Evolutionary conservation across 345 rosid genomes (phyloP).

Genomic region (Tarenaya hassleriana): DNA sequence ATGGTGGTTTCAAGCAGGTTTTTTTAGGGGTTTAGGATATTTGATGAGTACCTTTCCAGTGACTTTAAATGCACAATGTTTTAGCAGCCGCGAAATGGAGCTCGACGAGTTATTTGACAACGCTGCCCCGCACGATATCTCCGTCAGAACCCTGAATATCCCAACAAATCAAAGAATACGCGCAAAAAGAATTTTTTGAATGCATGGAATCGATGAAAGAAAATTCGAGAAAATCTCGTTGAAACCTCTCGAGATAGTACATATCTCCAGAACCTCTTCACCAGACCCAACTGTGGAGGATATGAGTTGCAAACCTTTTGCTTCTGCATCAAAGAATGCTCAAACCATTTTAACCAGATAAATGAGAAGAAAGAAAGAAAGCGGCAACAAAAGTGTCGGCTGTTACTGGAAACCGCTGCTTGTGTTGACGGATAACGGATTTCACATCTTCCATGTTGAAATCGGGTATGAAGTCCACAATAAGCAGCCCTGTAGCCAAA

Average conservation of each 20-base stretch:
- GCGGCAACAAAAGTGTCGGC: conserved; percentile 4
- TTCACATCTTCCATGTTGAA: conserved; percentile 55
- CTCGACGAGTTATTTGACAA: conserved; percentile 54
- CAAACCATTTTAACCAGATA: no score
- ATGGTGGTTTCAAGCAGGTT: no score
- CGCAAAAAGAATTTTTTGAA: neutral
- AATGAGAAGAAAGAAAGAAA: no score
- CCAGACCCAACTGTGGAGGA: conserved; percentile 61
- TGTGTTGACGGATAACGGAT: conserved; percentile 54
- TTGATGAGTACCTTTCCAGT: conserved; percentile 68
- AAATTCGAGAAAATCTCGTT: conserved; percentile 8
- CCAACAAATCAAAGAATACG: conserved; percentile 5
- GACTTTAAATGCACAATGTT: conserved; percentile 58
- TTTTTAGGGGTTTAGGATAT: neutral
- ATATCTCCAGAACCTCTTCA: conserved; percentile 94
- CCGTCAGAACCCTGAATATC: conserved; percentile 46
- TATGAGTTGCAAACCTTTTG: conserved; percentile 55
- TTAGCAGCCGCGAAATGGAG: conserved; percentile 49
- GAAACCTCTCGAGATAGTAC: conserved; percentile 69
- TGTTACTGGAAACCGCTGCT: conserved; percentile 49
- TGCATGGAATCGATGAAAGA: conserved; percentile 10
- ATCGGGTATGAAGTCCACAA: conserved; percentile 78
- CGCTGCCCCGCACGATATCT: conserved; percentile 78
- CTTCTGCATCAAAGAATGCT: no score
- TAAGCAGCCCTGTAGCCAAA: conserved; percentile 55